Conservation (phyloP, 495 filamentous ascomycete genomes). For the Jackrogersella multiformis region DNA sequence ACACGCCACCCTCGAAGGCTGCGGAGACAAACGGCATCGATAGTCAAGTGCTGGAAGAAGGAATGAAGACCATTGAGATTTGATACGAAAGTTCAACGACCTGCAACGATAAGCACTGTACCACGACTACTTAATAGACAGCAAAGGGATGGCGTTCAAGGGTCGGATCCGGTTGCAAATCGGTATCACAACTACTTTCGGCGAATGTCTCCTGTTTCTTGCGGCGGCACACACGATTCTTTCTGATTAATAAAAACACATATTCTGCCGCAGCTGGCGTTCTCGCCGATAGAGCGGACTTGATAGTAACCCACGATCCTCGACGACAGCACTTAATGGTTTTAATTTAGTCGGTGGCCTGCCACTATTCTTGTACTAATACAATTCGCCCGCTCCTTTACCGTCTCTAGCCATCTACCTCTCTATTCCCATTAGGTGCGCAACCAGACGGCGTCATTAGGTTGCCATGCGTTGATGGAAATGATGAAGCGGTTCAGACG, state of each 20-base stretch:
- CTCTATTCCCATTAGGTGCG: not conserved
- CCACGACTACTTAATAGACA: slow-evolving; percentile 45
- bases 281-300: slow-evolving; percentile 19
- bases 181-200: slow-evolving; percentile 8
- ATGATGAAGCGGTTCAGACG: not conserved
- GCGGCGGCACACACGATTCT: slow-evolving; percentile 17
- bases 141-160: slow-evolving; percentile 45
- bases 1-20: slow-evolving; percentile 32
- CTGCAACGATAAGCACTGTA: slow-evolving; percentile 41
- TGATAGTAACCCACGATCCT: slow-evolving; percentile 28
- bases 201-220: slow-evolving; percentile 21
- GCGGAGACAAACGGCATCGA: slow-evolving; percentile 37
- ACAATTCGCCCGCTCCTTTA: slow-evolving; percentile 28
- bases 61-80: slow-evolving; percentile 69
- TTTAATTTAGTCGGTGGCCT: slow-evolving; percentile 25
- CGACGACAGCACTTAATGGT: slow-evolving; percentile 26
- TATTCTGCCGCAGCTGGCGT: slow-evolving; percentile 5
- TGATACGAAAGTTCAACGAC: slow-evolving; percentile 49
- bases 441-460: not conserved
- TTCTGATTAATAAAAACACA: slow-evolving; percentile 28
- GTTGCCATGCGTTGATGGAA: not conserved
- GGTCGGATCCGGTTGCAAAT: slow-evolving; percentile 37
- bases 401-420: not conserved
- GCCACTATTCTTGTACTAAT: slow-evolving; percentile 45
- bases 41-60: slow-evolving; percentile 49